phyloP scores from a whole-genome alignment of 352 stramenopile species.

The Globisporangium cystogenes region DNA sequence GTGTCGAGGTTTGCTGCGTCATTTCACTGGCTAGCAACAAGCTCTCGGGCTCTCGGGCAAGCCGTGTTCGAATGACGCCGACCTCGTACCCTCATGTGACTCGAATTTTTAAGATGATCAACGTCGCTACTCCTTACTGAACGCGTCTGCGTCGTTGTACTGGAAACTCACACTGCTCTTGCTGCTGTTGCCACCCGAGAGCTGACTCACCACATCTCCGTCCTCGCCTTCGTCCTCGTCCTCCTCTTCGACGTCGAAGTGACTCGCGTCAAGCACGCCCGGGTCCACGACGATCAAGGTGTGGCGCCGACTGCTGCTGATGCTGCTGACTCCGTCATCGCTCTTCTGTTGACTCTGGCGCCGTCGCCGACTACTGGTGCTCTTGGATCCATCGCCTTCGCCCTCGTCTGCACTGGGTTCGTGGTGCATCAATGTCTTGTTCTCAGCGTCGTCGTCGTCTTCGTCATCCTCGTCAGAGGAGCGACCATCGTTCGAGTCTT shows the following conservation, averaged over 20 bases:
- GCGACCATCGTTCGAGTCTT: slow-evolving; percentile 21
- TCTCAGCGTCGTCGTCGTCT: slow-evolving; percentile 10
- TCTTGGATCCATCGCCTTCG: neutral
- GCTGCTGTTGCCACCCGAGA: neutral
- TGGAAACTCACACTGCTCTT: neutral
- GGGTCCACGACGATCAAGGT: slow-evolving; percentile 18
- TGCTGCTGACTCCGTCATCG: neutral
- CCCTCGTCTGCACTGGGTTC: slow-evolving; percentile 1
- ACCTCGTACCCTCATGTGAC: too few relatives aligned
- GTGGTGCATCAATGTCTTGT: slow-evolving; percentile 1
- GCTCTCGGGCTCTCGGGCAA: too few relatives aligned
- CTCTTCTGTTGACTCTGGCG: neutral
- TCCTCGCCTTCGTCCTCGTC: slow-evolving; percentile 14
- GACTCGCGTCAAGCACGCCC: slow-evolving; percentile 20
- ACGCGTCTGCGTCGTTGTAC: neutral
- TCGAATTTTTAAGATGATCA: too few relatives aligned
- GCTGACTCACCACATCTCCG: neutral
- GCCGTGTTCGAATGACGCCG: too few relatives aligned
- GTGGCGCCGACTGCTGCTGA: neutral
- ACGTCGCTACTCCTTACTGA: too few relatives aligned
- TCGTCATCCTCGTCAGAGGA: slow-evolving; percentile 28
- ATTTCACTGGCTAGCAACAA: too few relatives aligned
- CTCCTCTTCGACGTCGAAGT: slow-evolving; percentile 19
- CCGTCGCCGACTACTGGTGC: neutral
- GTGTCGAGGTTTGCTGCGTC: too few relatives aligned